These are phyloP conservation scores for Podospora pseudocomata DNA, from an alignment of 495 filamentous ascomycete species.

Conservation along the genomic window DNA sequence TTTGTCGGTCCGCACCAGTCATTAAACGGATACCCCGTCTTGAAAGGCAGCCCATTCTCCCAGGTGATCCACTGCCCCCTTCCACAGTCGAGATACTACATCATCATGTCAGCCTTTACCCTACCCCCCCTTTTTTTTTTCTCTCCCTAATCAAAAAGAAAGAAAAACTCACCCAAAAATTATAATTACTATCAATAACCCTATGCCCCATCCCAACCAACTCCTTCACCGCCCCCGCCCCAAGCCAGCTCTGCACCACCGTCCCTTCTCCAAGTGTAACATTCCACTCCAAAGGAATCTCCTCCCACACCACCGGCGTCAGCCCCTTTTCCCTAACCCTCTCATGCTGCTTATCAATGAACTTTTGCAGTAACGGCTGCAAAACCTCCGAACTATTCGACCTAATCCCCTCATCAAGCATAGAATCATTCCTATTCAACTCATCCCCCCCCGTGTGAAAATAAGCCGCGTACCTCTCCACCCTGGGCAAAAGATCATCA, in stretches of 20 bases:
- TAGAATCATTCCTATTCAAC: constrained; percentile 69
- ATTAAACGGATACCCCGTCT: constrained; percentile 58
- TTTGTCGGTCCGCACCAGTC: constrained; percentile 76
- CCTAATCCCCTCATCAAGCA: constrained; percentile 63
- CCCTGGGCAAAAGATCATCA: constrained; percentile 66
- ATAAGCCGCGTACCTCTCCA: constrained; percentile 61
- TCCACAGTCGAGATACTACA: constrained; percentile 76
- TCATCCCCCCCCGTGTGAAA: constrained; percentile 86
- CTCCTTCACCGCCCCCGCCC: constrained; percentile 50
- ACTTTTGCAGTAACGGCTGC: constrained; percentile 66
- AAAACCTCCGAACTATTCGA: constrained; percentile 60
- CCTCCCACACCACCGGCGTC: constrained; percentile 75
- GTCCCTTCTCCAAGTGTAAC: constrained; percentile 58
- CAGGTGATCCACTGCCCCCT: constrained; percentile 73
- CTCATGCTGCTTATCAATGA: constrained; percentile 61
- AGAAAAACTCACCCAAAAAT: constrained; percentile 58
- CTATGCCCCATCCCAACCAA: constrained; percentile 59
- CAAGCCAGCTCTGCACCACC: constrained; percentile 72
- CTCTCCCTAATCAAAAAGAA: not conserved
- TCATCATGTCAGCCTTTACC: not conserved
- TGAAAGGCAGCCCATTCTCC: constrained; percentile 40
- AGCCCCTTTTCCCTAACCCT: constrained; percentile 56
- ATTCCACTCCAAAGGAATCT: constrained; percentile 74
- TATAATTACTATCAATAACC: constrained; percentile 69
- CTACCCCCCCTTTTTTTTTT: not conserved